Evolutionary conservation across 1,139 yeast genomes (phyloP).

Genomic region (Debaryomyces psychrophilus): DNA sequence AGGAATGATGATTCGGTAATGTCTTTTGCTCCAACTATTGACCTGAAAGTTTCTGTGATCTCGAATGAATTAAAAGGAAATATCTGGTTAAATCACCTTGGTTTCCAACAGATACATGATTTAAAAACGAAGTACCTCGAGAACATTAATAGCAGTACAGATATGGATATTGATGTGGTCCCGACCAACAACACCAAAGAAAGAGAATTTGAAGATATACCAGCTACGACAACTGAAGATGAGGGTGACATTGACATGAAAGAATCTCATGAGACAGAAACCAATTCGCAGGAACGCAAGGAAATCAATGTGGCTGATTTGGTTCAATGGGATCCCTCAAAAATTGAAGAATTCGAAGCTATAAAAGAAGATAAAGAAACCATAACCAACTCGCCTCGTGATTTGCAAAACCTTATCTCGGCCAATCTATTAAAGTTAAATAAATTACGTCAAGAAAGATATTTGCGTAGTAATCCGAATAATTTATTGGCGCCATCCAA

Average conservation of each 20-base stretch:
- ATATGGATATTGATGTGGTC: slow-evolving; percentile 5
- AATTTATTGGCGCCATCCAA: slow-evolving; percentile 33
- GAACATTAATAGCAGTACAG: slow-evolving; percentile 9
- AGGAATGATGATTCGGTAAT: slow-evolving; percentile 34
- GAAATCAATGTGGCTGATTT: slow-evolving; percentile 38
- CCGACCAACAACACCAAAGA: slow-evolving; percentile 15
- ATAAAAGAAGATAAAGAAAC: slow-evolving; percentile 31
- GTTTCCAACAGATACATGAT: slow-evolving; percentile 52
- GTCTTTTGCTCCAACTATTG: slow-evolving; percentile 79
- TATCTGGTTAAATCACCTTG: slow-evolving; percentile 80
- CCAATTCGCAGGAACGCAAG: slow-evolving; percentile 18
- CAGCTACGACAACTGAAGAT: slow-evolving; percentile 7
- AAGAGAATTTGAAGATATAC: slow-evolving; percentile 11
- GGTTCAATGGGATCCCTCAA: slow-evolving; percentile 42
- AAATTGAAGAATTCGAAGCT: slow-evolving; percentile 28
- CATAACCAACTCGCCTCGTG: slow-evolving; percentile 30
- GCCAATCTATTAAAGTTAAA: slow-evolving; percentile 60
- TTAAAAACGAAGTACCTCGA: slow-evolving; percentile 33
- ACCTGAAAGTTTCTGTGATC: slow-evolving; percentile 70
- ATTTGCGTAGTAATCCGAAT: slow-evolving; percentile 35
- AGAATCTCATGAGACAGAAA: slow-evolving; percentile 16
- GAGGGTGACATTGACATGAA: slow-evolving; percentile 11
- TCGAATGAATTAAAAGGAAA: slow-evolving; percentile 64
- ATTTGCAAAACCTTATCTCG: slow-evolving; percentile 57
- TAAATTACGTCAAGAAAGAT: slow-evolving; percentile 63